These are phyloP conservation scores for Sphaerobolus stellatus DNA, from an alignment of 1,284 basidiomycete genomes.

Conservation along the genomic window DNA sequence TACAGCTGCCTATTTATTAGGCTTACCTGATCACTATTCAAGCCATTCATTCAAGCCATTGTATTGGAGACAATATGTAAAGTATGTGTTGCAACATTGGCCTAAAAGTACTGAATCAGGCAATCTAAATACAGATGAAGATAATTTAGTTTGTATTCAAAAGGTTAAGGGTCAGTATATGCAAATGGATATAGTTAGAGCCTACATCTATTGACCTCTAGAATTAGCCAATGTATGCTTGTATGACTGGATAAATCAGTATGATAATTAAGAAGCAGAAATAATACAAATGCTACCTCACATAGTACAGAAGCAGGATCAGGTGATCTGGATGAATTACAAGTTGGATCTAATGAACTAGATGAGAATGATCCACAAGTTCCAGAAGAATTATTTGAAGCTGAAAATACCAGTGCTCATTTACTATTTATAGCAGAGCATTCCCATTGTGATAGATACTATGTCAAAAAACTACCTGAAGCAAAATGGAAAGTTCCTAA, in stretches of 20 bases:
- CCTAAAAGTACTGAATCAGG: no score
- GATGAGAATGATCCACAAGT: slow-evolving; percentile 1
- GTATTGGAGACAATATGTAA: slow-evolving; percentile 10
- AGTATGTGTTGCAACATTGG: no score
- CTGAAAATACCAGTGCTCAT: no score
- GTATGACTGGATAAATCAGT: slow-evolving; percentile 26
- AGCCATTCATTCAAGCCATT: slow-evolving; percentile 4
- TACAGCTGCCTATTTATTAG: slow-evolving; percentile 4
- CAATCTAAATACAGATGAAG: no score
- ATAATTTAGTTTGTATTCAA: no score
- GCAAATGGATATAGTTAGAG: background rate
- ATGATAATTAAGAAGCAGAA: slow-evolving; percentile 7
- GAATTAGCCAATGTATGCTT: slow-evolving; percentile 22
- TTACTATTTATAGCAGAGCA: background rate
- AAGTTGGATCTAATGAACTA: background rate
- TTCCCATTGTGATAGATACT: background rate
- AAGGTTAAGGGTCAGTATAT: no score
- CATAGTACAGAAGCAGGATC: no score
- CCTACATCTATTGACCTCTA: slow-evolving; percentile 18
- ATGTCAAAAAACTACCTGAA: background rate
- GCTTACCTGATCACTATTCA: slow-evolving; percentile 11
- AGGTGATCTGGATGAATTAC: no score
- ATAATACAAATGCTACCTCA: no score
- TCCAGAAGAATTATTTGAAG: background rate
- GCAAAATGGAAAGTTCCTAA: slow-evolving; percentile 17